Evolutionary conservation across 2,329 filamentous ascomycete species (phyloP), one percentile per base, ranked within the genome.

Genomic region (Dothistroma septosporum): DNA sequence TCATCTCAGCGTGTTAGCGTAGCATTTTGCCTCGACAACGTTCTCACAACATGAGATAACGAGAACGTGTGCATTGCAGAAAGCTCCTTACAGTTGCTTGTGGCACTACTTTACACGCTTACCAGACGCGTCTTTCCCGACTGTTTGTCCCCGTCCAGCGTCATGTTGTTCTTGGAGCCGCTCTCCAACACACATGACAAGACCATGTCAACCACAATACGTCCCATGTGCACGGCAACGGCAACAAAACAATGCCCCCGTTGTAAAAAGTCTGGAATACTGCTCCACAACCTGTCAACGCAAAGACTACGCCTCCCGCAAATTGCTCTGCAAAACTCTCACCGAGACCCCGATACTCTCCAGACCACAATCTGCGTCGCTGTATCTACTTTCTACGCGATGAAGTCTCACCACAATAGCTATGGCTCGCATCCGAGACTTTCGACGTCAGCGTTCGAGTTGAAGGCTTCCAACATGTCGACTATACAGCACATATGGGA

Each of bases 281-380:
- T 53, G 31, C 50, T 31, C 31, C 50, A 9, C 19, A 5, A n/a
- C 22, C 19, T 53, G 50, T 21, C 50, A 53, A 33, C 31, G 35
- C 31, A 21, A 21, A 91, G 68, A 83, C 82, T 58, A 85, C 86
- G 70, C 85, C 85, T 64, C 92, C 83, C 53, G 89, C 85, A 59
- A 95, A 87, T 68, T 91, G 86, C 55, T 86, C 82, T 14, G 88
- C 89, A 69, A 95, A 83, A 67, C 85, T 86, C 64, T 90, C 85
- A 91, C 91, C 96, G 48, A 89, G 11, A 19, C 14, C 50, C 50
- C 50, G 10, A 19, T 9, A n/a, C 24, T 5, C 19, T 16, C 50
- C 31, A 16, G n/a, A 9, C 10, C 22, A 4, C 9, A 33, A 53
- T 21, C 24, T 33, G 8, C 50, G 50, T 9, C 22, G 50, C 19